Evolutionary conservation across 495 filamentous ascomycete species (phyloP), one percentile per base, ranked within the genome.

Genomic region (Talaromyces thailandensis): DNA sequence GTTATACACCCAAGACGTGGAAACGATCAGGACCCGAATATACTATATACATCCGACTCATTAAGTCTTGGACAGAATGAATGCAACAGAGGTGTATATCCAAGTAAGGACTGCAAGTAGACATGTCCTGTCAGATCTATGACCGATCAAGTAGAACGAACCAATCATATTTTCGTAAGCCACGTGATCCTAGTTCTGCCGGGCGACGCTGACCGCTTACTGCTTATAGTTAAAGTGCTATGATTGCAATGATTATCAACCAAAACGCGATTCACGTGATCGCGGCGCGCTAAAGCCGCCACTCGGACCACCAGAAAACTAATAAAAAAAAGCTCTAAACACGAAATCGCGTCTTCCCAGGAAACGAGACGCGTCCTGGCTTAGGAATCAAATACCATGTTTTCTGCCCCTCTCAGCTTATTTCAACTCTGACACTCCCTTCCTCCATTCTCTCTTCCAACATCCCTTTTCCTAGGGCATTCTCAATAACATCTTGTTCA

Each of bases 311-410:
- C 67, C 64, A 67, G 67, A 59, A 69, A 61, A 59, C 71, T 61
- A 71, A 71, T 69, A 65, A 67, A 63, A 65, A n/a, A 66, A 64
- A 21, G 55, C 55, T 52, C 65, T 71, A 70, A 73, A 74, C 74
- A 72, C 71, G 73, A 75, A 73, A 75, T 76, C 71, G 71, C 73
- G 70, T 69, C 65, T 62, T 68, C 62, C 66, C 62, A 48, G 43
- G 43, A 18, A 21, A 48, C 18, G 70, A 72, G 69, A 73, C 75
- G 75, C 62, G 56, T 64, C 73, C 69, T 68, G 69, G 68, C 67
- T 66, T 59, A 65, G 65, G 68, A 69, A 70, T 72, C 69, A 73
- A 75, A 74, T 74, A 74, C 70, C 64, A 63, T 58, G 52, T 31
- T 58, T 60, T 66, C 67, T 71, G 70, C 73, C 75, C 73, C 72